A percentile compares a stretch with the other conserved stretches of the same genome.
phyloP scores from a whole-genome alignment of 257 asterid species.

The Penstemon davidsonii region DNA sequence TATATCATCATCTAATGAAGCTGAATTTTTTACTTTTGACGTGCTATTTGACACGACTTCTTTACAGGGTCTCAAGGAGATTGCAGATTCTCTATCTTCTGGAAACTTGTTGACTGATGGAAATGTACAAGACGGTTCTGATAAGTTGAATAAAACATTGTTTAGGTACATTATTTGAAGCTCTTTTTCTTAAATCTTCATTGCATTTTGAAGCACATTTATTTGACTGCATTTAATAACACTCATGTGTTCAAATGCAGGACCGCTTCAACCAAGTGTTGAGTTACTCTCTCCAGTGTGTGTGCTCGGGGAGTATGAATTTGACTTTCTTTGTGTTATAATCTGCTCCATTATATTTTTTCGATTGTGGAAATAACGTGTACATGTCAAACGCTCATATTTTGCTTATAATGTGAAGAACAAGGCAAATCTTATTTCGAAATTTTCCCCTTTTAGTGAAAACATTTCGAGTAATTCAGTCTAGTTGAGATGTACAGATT shows the following conservation, averaged over 20 bases:
- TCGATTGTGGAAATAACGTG: background rate
- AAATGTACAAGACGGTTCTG: constrained; percentile 32
- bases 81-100: constrained; percentile 41
- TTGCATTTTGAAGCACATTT: background rate
- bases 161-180: constrained; percentile 39
- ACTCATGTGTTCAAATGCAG: constrained; percentile 34
- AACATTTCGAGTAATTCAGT: background rate
- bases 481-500: background rate
- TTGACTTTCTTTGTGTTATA: background rate
- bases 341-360: constrained; percentile 28
- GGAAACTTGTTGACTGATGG: constrained; percentile 28
- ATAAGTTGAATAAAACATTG: constrained; percentile 39
- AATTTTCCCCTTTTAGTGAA: too few relatives aligned
- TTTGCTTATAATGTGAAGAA: background rate
- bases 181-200: background rate
- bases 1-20: background rate
- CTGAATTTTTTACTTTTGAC: background rate
- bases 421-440: too few relatives aligned
- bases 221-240: background rate
- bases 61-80: constrained; percentile 70
- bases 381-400: background rate
- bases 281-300: constrained; percentile 11
- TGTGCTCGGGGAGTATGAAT: constrained; percentile 10
- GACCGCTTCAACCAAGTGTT: constrained; percentile 44
- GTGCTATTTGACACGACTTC: constrained; percentile 7